Conservation (phyloP, 306 rosid genomes). For the Ziziphus jujuba region DNA sequence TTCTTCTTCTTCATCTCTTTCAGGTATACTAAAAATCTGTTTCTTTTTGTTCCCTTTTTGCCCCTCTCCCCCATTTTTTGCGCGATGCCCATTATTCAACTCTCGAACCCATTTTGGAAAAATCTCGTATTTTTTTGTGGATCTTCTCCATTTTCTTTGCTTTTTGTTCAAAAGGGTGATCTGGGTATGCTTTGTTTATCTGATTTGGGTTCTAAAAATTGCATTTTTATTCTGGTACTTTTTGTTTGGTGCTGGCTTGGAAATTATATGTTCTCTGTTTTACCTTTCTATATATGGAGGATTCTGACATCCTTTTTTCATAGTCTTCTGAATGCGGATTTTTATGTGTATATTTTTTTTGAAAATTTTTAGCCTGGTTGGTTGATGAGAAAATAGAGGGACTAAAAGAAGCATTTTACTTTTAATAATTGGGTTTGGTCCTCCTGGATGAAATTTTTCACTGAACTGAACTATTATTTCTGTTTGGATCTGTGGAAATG, state of each 20-base stretch:
- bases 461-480: neutral
- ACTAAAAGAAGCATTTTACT: neutral
- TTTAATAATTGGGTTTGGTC: neutral
- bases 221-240: neutral
- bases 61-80: constrained; percentile 2
- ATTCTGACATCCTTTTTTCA: neutral
- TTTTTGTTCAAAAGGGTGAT: constrained; percentile 31
- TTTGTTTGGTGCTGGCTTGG: neutral
- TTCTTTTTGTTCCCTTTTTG: constrained; percentile 1
- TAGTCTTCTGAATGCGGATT: neutral
- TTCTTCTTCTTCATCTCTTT: constrained; percentile 15
- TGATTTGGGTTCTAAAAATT: constrained; percentile 21
- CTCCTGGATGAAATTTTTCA: constrained; percentile 9
- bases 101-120: constrained; percentile 8
- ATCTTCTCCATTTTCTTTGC: constrained; percentile 49
- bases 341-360: neutral
- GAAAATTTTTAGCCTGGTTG: constrained; percentile 2
- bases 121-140: constrained; percentile 26
- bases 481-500: constrained; percentile 38
- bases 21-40: constrained; percentile 37
- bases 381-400: constrained; percentile 7
- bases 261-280: constrained; percentile 1
- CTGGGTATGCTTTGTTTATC: constrained; percentile 36
- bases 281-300: constrained; percentile 3
- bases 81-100: neutral